Conservation (phyloP, 345 rosid species). For the Gynandropsis gynandra region DNA sequence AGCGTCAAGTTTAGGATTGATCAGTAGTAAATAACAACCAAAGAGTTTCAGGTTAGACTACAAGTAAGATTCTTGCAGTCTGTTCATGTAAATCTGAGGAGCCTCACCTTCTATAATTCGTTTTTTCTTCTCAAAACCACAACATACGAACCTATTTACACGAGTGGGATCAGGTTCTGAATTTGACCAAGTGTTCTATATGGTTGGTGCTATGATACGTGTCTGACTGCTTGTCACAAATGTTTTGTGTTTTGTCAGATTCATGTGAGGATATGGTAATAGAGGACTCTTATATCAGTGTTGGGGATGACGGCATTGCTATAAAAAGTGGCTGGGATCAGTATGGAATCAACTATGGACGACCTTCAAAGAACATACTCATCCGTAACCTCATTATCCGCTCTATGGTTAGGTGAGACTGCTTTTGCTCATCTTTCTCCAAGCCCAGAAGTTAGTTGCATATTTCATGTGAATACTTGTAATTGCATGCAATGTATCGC, state of each 20-base stretch:
- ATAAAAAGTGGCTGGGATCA: constrained; percentile 98
- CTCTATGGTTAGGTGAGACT: constrained; percentile 78
- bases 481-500: too few relatives aligned
- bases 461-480: too few relatives aligned
- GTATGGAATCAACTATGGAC: constrained; percentile 73
- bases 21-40: constrained; percentile 3
- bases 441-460: neutral
- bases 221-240: too few relatives aligned
- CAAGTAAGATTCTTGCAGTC: neutral
- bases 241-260: constrained; percentile 39
- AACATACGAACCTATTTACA: neutral
- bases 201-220: constrained; percentile 9
- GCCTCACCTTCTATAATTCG: neutral
- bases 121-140: too few relatives aligned
- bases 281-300: constrained; percentile 82
- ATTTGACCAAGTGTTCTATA: neutral
- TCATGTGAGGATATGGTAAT: constrained; percentile 84
- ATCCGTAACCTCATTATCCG: constrained; percentile 71
- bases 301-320: constrained; percentile 84
- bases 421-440: constrained; percentile 2
- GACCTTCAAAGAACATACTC: constrained; percentile 66
- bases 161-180: neutral
- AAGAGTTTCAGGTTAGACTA: too few relatives aligned
- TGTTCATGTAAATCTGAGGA: neutral
- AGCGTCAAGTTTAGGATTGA: neutral